These are phyloP conservation scores for Clathrospora elynae DNA, from an alignment of 2,329 filamentous ascomycete genomes.

Conservation along the genomic window DNA sequence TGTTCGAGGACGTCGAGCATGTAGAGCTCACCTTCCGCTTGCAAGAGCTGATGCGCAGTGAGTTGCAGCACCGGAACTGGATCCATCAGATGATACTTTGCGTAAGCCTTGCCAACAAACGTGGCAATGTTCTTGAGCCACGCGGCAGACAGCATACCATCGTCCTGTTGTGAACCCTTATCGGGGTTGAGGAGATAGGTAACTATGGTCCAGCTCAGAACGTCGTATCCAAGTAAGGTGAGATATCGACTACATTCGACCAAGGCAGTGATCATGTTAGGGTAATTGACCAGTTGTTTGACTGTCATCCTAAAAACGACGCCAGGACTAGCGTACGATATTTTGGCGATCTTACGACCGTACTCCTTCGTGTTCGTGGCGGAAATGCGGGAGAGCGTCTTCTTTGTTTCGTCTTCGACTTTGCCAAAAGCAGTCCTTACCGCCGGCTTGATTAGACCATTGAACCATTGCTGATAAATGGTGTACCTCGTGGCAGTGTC, in stretches of 20 bases:
- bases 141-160: conserved; percentile 78
- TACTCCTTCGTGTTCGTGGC: conserved; percentile 85
- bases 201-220: conserved; percentile 89
- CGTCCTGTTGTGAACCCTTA: conserved; percentile 64
- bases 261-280: conserved; percentile 91
- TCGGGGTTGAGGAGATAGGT: conserved; percentile 67
- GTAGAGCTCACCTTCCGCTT: conserved; percentile 76
- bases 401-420: conserved; percentile 77
- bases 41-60: conserved; percentile 79
- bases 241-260: conserved; percentile 96
- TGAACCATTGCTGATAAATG: conserved; percentile 92
- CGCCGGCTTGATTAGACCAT: conserved; percentile 58
- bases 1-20: conserved; percentile 92
- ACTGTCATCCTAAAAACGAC: conserved; percentile 89
- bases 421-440: conserved; percentile 79
- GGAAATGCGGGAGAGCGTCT: conserved; percentile 86
- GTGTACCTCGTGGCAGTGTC: conserved; percentile 77
- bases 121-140: conserved; percentile 89
- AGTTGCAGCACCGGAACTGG: conserved; percentile 86
- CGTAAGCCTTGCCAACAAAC: conserved; percentile 91
- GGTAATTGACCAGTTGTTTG: conserved; percentile 89
- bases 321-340: conserved; percentile 88
- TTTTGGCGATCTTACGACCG: conserved; percentile 86
- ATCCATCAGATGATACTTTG: conserved; percentile 82
- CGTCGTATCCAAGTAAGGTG: conserved; percentile 88